Evolutionary conservation across 768 basidiomycete genomes (phyloP).

Genomic region (Calocybe gangraenosa): DNA sequence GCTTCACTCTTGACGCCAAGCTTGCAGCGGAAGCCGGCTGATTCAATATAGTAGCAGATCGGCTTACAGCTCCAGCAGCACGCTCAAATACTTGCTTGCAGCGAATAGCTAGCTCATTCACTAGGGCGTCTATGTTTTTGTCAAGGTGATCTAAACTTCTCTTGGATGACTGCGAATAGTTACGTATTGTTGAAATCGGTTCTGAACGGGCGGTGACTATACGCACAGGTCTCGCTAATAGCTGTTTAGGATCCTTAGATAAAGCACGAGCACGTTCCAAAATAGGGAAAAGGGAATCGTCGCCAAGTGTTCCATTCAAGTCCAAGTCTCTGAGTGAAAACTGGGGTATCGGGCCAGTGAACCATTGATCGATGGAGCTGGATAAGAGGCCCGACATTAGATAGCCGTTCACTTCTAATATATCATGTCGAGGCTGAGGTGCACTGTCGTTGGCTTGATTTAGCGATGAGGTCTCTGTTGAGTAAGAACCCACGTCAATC

Average conservation of each 20-base stretch:
- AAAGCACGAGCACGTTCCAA: conserved; percentile 46
- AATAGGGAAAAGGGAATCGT: conserved; percentile 32
- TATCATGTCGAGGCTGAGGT: conserved; percentile 57
- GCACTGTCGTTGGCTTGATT: conserved; percentile 51
- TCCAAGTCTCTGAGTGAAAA: conserved; percentile 50
- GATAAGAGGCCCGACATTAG: conserved; percentile 64
- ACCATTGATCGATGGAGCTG: conserved; percentile 78
- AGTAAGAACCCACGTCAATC: conserved; percentile 5
- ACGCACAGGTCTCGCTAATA: conserved; percentile 53
- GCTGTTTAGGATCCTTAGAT: conserved; percentile 40
- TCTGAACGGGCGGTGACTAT: conserved; percentile 7
- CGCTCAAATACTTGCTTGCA: conserved; percentile 61
- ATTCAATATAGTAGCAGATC: conserved; percentile 47
- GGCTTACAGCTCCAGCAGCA: conserved; percentile 59
- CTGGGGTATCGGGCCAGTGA: conserved; percentile 56
- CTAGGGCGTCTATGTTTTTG: conserved; percentile 63
- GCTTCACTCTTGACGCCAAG: conserved; percentile 29
- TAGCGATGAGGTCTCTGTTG: conserved; percentile 43
- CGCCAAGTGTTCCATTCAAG: conserved; percentile 26
- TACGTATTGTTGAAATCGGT: background rate
- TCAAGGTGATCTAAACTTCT: conserved; percentile 56
- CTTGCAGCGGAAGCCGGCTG: conserved; percentile 17
- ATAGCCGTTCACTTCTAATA: conserved; percentile 79
- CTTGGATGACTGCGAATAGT: conserved; percentile 38
- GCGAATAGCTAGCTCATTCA: conserved; percentile 54